Conservation (phyloP, 352 stramenopile species). For the Elongisporangium anandrum region DNA sequence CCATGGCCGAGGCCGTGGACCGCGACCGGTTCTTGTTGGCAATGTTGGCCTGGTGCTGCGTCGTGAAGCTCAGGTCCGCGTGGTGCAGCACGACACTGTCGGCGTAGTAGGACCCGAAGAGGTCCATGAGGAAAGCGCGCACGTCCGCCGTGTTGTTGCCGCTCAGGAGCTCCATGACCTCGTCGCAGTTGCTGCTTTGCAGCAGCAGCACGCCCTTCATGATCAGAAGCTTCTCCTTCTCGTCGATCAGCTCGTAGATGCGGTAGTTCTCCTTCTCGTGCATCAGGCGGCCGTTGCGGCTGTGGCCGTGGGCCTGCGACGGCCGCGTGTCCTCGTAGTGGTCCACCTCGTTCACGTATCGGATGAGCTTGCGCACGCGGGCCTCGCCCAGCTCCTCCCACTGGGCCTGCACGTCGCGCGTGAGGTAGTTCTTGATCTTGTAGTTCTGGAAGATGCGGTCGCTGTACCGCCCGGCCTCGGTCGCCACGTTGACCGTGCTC, state of each 20-base stretch:
- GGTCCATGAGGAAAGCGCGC: slow-evolving; percentile 45
- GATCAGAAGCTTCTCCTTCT: slow-evolving; percentile 42
- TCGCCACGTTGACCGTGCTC: slow-evolving; percentile 21
- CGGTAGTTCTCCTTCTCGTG: slow-evolving; percentile 79
- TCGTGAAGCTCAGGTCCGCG: slow-evolving; percentile 26
- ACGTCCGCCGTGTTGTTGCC: slow-evolving; percentile 34
- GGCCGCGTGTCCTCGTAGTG: slow-evolving; percentile 24
- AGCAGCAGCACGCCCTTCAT: slow-evolving; percentile 70
- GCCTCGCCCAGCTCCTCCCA: slow-evolving; percentile 42
- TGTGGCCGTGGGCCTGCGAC: slow-evolving; percentile 7
- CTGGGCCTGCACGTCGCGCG: slow-evolving; percentile 27
- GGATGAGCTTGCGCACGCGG: slow-evolving; percentile 58
- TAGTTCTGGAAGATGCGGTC: slow-evolving; percentile 64
- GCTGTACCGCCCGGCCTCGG: slow-evolving; percentile 32
- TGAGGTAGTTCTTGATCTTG: slow-evolving; percentile 40
- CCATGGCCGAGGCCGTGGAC: slow-evolving; percentile 10
- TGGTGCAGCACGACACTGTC: slow-evolving; percentile 57
- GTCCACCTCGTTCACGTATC: slow-evolving; percentile 61
- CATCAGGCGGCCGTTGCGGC: slow-evolving; percentile 33
- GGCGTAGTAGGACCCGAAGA: slow-evolving; percentile 50
- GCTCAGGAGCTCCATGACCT: slow-evolving; percentile 65
- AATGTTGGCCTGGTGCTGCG: slow-evolving; percentile 5
- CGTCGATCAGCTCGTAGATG: slow-evolving; percentile 65
- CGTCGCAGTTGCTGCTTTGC: slow-evolving; percentile 62
- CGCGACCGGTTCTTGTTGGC: not conserved